phyloP scores from a whole-genome alignment of 164 flowering plant species.

The Vitis vinifera region DNA sequence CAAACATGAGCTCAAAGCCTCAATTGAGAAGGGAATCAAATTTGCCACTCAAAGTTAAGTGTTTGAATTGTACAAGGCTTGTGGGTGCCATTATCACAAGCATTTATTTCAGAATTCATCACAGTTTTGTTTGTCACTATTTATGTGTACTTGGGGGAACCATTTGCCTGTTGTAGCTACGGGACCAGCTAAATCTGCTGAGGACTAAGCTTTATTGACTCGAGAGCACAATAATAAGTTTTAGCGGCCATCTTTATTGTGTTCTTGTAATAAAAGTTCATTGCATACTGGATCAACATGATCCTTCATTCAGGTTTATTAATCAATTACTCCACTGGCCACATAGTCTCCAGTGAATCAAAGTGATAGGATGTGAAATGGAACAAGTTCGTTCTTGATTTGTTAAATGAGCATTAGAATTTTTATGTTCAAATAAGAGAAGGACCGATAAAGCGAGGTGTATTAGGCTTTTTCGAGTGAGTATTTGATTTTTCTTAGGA shows the following conservation, averaged over 20 bases:
- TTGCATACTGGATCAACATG: not conserved
- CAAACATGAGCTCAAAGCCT: constrained; percentile 70
- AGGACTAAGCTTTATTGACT: not conserved
- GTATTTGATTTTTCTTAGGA: too few relatives aligned
- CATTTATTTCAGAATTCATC: not conserved
- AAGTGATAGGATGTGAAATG: too few relatives aligned
- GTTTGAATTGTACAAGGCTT: not conserved
- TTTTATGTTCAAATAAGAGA: too few relatives aligned
- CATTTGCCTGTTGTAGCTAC: not conserved
- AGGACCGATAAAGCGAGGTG: too few relatives aligned
- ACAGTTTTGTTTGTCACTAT: constrained; percentile 9
- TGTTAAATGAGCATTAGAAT: too few relatives aligned
- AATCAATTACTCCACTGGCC: not conserved
- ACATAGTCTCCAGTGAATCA: not conserved
- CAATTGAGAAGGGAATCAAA: constrained; percentile 91
- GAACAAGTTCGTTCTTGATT: too few relatives aligned
- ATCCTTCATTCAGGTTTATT: not conserved
- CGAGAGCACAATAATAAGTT: constrained; percentile 4
- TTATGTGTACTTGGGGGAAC: not conserved
- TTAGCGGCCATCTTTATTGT: not conserved
- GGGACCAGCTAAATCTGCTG: not conserved
- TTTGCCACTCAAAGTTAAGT: constrained; percentile 51
- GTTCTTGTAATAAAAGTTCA: constrained; percentile 1
- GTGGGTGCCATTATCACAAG: not conserved
- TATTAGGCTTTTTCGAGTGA: too few relatives aligned